Evolutionary conservation across 139 green algal genomes (phyloP).

Genomic region (Chara braunii): DNA sequence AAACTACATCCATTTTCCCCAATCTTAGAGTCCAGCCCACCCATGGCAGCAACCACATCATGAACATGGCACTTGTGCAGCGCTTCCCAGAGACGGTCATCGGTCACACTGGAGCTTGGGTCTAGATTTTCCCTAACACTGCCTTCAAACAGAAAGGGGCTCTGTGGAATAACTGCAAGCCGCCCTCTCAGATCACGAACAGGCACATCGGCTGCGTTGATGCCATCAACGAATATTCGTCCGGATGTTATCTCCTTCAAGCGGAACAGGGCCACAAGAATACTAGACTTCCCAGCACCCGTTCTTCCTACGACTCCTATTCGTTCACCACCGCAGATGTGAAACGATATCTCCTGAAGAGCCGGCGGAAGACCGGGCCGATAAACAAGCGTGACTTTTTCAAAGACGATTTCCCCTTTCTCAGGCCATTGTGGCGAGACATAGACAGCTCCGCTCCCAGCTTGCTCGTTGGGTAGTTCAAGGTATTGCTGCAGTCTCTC

Average conservation of each 20-base stretch:
- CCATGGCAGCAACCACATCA: conserved; percentile 9
- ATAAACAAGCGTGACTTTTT: conserved; percentile 68
- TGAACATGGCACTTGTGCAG: conserved; percentile 44
- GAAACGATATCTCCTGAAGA: conserved; percentile 43
- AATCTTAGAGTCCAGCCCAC: conserved; percentile 65
- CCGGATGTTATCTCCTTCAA: conserved; percentile 50
- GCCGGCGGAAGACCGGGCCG: conserved; percentile 64
- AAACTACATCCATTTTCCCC: conserved; percentile 74
- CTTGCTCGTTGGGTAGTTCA: not conserved
- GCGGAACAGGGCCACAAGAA: conserved; percentile 62
- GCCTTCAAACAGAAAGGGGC: conserved; percentile 86
- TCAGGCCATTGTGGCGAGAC: conserved; percentile 47
- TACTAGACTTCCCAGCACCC: conserved; percentile 58
- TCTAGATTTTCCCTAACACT: conserved; percentile 51
- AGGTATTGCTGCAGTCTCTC: conserved; percentile 30
- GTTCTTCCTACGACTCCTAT: conserved; percentile 63
- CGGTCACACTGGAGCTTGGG: conserved; percentile 8
- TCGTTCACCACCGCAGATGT: conserved; percentile 49
- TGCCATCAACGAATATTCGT: conserved; percentile 72
- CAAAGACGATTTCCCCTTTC: conserved; percentile 52
- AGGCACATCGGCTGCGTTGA: conserved; percentile 65
- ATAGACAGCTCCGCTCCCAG: not conserved
- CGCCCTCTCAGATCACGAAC: conserved; percentile 50
- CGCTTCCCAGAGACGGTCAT: conserved; percentile 55
- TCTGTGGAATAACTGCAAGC: conserved; percentile 68